Conservation (phyloP, 768 basidiomycete species). For the Dacryopinax primogenitus region DNA sequence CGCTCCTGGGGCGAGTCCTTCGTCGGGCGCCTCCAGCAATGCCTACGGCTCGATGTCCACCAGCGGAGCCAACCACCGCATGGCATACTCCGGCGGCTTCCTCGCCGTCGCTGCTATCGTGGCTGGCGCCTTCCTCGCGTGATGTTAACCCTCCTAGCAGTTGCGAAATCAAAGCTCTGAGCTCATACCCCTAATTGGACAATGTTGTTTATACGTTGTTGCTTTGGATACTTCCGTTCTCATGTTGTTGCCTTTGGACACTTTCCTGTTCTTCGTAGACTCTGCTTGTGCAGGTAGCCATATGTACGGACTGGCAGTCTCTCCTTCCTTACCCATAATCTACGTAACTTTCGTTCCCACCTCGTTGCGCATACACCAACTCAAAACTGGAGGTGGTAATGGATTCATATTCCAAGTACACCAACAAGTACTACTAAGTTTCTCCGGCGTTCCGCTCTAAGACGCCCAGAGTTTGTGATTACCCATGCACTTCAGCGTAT, state of each 20-base stretch:
- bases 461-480: neutral
- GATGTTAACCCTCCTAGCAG: too few species aligned
- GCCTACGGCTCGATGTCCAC: constrained; percentile 18
- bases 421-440: neutral
- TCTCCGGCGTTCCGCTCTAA: neutral
- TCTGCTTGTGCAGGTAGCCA: neutral
- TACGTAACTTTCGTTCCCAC: neutral
- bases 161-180: too few species aligned
- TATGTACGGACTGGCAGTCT: constrained; percentile 8
- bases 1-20: constrained; percentile 18
- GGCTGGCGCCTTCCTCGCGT: constrained; percentile 21
- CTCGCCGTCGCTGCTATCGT: constrained; percentile 41
- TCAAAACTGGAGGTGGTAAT: neutral
- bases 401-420: neutral
- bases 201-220: neutral
- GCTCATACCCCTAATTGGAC: neutral
- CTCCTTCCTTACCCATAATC: too few species aligned
- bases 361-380: neutral
- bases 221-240: too few species aligned
- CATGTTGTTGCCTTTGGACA: neutral
- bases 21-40: constrained; percentile 20
- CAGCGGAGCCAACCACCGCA: constrained; percentile 35
- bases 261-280: constrained; percentile 2
- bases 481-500: neutral
- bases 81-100: constrained; percentile 38